Evolutionary conservation across 768 basidiomycete genomes (phyloP).

Genomic region (Russula brevipes): DNA sequence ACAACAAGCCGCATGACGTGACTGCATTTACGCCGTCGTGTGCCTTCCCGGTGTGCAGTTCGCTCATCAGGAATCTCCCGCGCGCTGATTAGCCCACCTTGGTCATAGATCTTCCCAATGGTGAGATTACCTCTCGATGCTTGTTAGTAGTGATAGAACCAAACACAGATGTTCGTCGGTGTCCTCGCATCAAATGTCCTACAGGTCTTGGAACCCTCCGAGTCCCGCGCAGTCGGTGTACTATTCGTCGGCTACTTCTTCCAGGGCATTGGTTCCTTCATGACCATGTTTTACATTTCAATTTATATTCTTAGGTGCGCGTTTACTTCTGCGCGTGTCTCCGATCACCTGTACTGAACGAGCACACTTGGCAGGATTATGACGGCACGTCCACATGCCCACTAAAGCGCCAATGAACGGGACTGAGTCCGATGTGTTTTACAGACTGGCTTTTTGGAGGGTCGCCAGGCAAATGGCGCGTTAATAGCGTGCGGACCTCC

Average conservation of each 20-base stretch:
- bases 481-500: conserved; percentile 47
- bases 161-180: conserved; percentile 43
- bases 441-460: conserved; percentile 44
- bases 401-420: neutral
- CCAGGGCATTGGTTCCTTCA: conserved; percentile 46
- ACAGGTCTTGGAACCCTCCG: conserved; percentile 34
- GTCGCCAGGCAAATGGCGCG: conserved; percentile 45
- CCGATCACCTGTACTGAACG: neutral
- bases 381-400: conserved; percentile 29
- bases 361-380: conserved; percentile 33
- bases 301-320: conserved; percentile 45
- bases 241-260: conserved; percentile 44
- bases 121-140: conserved; percentile 20
- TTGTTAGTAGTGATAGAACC: conserved; percentile 4
- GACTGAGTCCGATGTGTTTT: neutral
- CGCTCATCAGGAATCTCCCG: neutral
- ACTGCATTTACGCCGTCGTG: conserved; percentile 36
- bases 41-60: conserved; percentile 36
- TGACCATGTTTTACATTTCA: conserved; percentile 48
- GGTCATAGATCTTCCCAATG: conserved; percentile 33
- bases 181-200: conserved; percentile 44
- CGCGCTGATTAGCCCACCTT: neutral
- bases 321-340: neutral
- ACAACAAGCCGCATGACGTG: conserved; percentile 43
- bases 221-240: conserved; percentile 38